Evolutionary conservation across 495 filamentous ascomycete genomes (phyloP).

Genomic region (Extremus antarcticus): DNA sequence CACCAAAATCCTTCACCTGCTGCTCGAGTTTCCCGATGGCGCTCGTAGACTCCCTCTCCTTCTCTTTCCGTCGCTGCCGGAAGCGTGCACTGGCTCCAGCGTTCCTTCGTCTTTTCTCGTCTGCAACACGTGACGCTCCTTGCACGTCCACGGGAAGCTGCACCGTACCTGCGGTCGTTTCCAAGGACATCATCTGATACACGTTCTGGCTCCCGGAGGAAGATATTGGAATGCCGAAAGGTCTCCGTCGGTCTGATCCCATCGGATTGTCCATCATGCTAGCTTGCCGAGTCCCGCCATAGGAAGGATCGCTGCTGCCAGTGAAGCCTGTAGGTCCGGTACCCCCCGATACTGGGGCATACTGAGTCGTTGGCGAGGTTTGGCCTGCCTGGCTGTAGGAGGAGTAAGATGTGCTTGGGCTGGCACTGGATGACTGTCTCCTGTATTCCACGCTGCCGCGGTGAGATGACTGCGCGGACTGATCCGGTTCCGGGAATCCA

Average conservation of each 20-base stretch:
- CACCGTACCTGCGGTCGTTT: slow-evolving; percentile 28
- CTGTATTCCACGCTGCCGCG: slow-evolving; percentile 1
- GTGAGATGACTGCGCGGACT: slow-evolving; percentile 8
- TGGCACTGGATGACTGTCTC: slow-evolving; percentile 15
- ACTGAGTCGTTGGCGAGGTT: slow-evolving; percentile 15
- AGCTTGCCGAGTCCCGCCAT: background rate
- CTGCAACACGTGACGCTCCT: slow-evolving; percentile 30
- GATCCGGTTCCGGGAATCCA: slow-evolving; percentile 12
- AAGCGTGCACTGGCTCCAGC: slow-evolving; percentile 88
- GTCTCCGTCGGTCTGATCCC: slow-evolving; percentile 11
- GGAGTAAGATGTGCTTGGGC: slow-evolving; percentile 23
- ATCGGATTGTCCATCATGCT: background rate
- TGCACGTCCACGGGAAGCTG: slow-evolving; percentile 35
- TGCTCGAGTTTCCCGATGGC: slow-evolving; percentile 55
- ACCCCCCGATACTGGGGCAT: slow-evolving; percentile 2
- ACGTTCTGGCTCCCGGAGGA: slow-evolving; percentile 28
- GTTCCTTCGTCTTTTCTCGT: slow-evolving; percentile 51
- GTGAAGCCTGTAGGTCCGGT: background rate
- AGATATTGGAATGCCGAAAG: slow-evolving; percentile 26
- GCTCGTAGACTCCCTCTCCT: slow-evolving; percentile 64
- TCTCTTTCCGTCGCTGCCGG: slow-evolving; percentile 77
- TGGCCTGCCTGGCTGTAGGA: slow-evolving; percentile 18
- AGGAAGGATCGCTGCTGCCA: background rate
- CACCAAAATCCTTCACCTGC: slow-evolving; percentile 33
- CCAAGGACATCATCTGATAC: slow-evolving; percentile 31